Evolutionary conservation across 768 basidiomycete genomes (phyloP).

Genomic region (Russula foetens): DNA sequence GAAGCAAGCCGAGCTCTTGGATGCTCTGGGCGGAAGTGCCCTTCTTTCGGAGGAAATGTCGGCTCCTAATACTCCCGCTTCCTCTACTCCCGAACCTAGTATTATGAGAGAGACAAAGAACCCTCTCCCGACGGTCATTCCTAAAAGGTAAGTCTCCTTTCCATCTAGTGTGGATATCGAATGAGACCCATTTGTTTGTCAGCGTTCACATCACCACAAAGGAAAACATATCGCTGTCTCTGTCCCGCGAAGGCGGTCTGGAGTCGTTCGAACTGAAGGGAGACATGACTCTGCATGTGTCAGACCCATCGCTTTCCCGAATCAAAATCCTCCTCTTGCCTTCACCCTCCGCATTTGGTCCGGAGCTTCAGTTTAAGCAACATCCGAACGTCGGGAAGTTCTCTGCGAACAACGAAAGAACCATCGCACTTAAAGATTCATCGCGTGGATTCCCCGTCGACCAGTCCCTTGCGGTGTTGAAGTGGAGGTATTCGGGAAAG

Average conservation of each 20-base stretch:
- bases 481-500: constrained; percentile 86
- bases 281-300: constrained; percentile 86
- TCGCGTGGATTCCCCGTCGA: constrained; percentile 80
- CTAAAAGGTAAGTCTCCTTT: constrained; percentile 50
- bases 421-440: constrained; percentile 79
- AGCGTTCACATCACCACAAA: constrained; percentile 85
- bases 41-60: constrained; percentile 49
- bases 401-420: constrained; percentile 51
- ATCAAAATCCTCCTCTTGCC: constrained; percentile 59
- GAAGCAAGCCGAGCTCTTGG: constrained; percentile 79
- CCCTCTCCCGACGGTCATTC: constrained; percentile 65
- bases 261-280: constrained; percentile 88
- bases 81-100: constrained; percentile 39
- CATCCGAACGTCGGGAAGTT: constrained; percentile 94
- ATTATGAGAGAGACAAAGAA: constrained; percentile 45
- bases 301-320: constrained; percentile 65
- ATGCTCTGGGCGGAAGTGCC: constrained; percentile 77
- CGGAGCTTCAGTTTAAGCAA: constrained; percentile 88
- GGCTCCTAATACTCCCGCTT: constrained; percentile 41
- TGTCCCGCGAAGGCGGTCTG: constrained; percentile 87
- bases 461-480: constrained; percentile 78
- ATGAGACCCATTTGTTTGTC: not conserved
- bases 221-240: constrained; percentile 71
- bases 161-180: not conserved
- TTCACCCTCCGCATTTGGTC: constrained; percentile 48